Evolutionary conservation across 805 yeast species (phyloP).

Genomic region (Suhomyces kilbournensis): DNA sequence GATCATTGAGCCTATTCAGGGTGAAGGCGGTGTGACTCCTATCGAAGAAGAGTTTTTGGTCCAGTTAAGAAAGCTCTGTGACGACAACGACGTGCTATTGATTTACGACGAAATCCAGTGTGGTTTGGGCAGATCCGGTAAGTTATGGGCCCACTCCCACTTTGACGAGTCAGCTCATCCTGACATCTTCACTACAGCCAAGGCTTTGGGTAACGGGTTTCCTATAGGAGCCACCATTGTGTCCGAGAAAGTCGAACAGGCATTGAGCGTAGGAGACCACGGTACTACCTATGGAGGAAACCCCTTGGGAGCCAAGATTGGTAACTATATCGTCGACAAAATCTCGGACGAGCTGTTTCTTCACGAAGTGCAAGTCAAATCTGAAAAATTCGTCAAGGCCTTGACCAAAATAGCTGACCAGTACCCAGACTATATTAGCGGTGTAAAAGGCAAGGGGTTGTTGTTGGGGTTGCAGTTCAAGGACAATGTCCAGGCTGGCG

Average conservation of each 20-base stretch:
- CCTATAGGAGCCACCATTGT: constrained; percentile 95
- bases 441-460: constrained; percentile 85
- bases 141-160: constrained; percentile 85
- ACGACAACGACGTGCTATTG: constrained; percentile 65
- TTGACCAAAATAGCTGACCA: constrained; percentile 49
- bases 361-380: constrained; percentile 55
- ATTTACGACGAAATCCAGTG: constrained; percentile 96
- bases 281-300: constrained; percentile 99
- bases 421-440: constrained; percentile 60
- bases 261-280: constrained; percentile 86
- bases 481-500: constrained; percentile 52
- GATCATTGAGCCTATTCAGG: constrained; percentile 95
- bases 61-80: constrained; percentile 65
- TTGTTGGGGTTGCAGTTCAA: constrained; percentile 78
- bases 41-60: constrained; percentile 61
- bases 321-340: constrained; percentile 67
- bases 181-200: constrained; percentile 90
- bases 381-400: constrained; percentile 52
- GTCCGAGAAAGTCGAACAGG: constrained; percentile 70
- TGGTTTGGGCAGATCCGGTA: constrained; percentile 92
- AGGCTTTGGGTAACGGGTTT: constrained; percentile 94
- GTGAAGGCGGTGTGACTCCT: constrained; percentile 91
- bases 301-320: constrained; percentile 85
- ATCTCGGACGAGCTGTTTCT: constrained; percentile 63
- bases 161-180: constrained; percentile 82